Percentiles rank a stretch among this genome's conserved stretches.
phyloP scores from a whole-genome alignment of 2,329 filamentous ascomycete genomes.

The Exophiala mesophila region DNA sequence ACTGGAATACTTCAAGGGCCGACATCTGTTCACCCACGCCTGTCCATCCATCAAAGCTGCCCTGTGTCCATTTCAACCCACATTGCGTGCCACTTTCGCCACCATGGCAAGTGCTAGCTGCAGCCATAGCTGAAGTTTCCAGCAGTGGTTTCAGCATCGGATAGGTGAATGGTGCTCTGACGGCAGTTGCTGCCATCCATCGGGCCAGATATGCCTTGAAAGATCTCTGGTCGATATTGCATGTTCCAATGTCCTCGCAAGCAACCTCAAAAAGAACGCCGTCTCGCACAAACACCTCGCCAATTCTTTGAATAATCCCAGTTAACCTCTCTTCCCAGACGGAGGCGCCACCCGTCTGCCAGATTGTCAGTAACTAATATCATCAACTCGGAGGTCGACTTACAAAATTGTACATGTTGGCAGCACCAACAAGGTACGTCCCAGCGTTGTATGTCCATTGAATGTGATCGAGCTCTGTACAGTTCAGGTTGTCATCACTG shows the following conservation, averaged over 20 bases:
- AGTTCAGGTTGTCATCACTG: constrained; percentile 48
- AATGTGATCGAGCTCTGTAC: constrained; percentile 47
- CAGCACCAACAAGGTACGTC: constrained; percentile 51
- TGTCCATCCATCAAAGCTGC: constrained; percentile 33
- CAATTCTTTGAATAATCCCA: constrained; percentile 31
- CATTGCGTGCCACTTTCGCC: constrained; percentile 41
- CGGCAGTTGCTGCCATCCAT: constrained; percentile 54
- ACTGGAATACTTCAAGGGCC: constrained; percentile 55
- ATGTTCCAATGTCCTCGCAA: constrained; percentile 52
- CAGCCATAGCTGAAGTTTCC: constrained; percentile 49
- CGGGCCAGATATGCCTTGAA: constrained; percentile 64
- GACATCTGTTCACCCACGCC: constrained; percentile 41
- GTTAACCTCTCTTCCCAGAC: constrained; percentile 48
- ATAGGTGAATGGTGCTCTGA: constrained; percentile 54
- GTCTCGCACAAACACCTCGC: constrained; percentile 49
- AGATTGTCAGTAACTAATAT: constrained; percentile 4
- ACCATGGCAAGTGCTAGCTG: constrained; percentile 51
- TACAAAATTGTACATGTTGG: constrained; percentile 53
- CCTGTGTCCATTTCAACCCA: constrained; percentile 37
- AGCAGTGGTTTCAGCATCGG: constrained; percentile 50
- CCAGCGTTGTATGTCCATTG: constrained; percentile 57
- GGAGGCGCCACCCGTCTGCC: constrained; percentile 34
- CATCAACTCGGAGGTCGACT: constrained; percentile 16
- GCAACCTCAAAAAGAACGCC: constrained; percentile 56
- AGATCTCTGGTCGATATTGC: constrained; percentile 59